Conservation (phyloP, 192 early-diverging fungal genomes). For the Lobulomyces angularis region DNA sequence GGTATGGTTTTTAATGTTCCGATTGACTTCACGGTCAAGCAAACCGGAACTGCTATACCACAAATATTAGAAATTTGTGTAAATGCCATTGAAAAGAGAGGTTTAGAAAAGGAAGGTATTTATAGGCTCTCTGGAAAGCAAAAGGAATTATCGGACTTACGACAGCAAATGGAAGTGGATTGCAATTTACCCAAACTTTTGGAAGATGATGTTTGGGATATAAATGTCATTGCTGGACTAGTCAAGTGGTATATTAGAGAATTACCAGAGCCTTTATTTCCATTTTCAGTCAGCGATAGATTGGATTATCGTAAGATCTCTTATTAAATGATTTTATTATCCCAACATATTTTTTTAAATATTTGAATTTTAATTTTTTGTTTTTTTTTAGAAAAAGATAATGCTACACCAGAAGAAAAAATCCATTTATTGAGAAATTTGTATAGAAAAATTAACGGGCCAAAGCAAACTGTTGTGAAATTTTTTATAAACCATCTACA, state of each 20-base stretch:
- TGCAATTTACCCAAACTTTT: constrained; percentile 8
- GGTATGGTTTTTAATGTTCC: constrained; percentile 27
- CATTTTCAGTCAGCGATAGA: constrained; percentile 36
- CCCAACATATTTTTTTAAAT: constrained; percentile 6
- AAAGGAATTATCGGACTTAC: constrained; percentile 15
- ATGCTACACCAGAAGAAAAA: constrained; percentile 18
- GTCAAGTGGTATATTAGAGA: constrained; percentile 56
- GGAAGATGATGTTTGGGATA: constrained; percentile 34
- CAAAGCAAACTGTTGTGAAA: constrained; percentile 43
- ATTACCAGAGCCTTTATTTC: constrained; percentile 47
- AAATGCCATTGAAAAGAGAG: constrained; percentile 18
- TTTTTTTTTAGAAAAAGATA: constrained; percentile 11
- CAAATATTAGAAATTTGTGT: constrained; percentile 11
- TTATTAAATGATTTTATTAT: constrained; percentile 1
- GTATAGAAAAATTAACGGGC: no score
- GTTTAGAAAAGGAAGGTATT: constrained; percentile 20
- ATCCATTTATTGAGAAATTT: constrained; percentile 25
- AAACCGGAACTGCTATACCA: constrained; percentile 8
- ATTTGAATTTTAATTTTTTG: not conserved
- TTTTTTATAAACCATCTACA: constrained; percentile 40
- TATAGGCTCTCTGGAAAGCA: constrained; percentile 21
- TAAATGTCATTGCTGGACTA: constrained; percentile 43
- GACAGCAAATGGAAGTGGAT: constrained; percentile 11
- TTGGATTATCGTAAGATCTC: constrained; percentile 40
- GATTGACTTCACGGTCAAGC: constrained; percentile 4